Base-by-base conservation (phyloP, 2,329 filamentous ascomycete species). In the Beauveria pseudobassiana region DNA sequence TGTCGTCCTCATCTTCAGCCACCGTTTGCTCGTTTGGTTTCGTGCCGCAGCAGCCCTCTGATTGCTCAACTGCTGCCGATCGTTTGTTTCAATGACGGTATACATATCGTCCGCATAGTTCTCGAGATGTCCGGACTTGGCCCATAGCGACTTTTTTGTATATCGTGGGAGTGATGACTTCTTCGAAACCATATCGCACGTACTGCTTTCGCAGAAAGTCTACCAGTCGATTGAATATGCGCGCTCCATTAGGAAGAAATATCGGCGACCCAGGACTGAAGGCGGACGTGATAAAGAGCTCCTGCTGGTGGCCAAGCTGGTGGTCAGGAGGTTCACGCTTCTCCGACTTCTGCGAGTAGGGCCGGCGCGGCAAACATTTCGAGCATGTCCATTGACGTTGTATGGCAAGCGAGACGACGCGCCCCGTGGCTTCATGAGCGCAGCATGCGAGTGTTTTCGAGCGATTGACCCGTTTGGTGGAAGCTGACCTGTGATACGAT, bases 101-200 rank as follows among this genome's bases (percentile, higher is more conserved):
- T 93, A 96, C 92, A 96, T 96, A 70, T 96, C 91, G 69, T 96
- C 88, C 63, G 90, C 87, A 76, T 96, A 96, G 72, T 96, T 96
- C 61, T 93, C 87, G 80, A 93, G 86, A 67, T 96, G 91, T 2
- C 91, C 91, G 0, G 90, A 95, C 66, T 87, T 87, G 69, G 90
- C 86, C 92, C 91, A 96, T 34, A 96, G 77, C 6, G 89, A 87
- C 72, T 90, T 90, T 90, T 71, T 96, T 96, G 79, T 95, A 96
- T 70, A 96, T 95, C 54, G 87, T 95, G 2, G 92, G 91, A 8
- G 91, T 95, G 67, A 96, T 87, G 65, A 96, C 91, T 73, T 96
- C 91, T 66, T 92, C 83, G 72, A 93, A 96, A 63, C 91, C 91
- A 74, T 93, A 95, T 65, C 87, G 84, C 28, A 88, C 84, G 70